phyloP scores from a whole-genome alignment of 2,329 filamentous ascomycete genomes.

The Lachnellula occidentalis region DNA sequence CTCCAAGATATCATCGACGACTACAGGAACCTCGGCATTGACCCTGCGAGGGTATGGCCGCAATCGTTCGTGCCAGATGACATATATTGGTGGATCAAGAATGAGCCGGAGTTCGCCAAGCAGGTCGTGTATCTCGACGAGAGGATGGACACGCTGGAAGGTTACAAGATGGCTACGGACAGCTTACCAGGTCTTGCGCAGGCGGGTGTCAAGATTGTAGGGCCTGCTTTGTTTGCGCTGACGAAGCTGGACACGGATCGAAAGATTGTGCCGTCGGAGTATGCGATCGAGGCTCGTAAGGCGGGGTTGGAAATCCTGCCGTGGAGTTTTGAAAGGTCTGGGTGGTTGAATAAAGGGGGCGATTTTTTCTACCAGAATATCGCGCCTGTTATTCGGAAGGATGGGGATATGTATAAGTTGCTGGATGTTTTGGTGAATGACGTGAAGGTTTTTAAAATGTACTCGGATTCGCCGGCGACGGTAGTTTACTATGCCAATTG shows the following conservation, averaged over 20 bases:
- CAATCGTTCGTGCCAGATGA: conserved; percentile 17
- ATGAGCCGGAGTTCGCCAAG: conserved; percentile 14
- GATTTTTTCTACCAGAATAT: too few relatives aligned
- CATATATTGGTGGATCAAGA: conserved; percentile 19
- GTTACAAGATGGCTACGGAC: conserved; percentile 1
- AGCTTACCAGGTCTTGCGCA: conserved; percentile 8
- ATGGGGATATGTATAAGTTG: too few relatives aligned
- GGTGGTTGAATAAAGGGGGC: neutral
- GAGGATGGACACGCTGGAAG: conserved; percentile 8
- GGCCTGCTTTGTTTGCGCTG: conserved; percentile 14
- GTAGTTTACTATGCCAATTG: too few relatives aligned
- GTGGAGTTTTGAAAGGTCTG: conserved; percentile 19
- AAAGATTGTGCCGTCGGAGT: conserved; percentile 15
- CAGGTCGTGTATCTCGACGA: conserved; percentile 22
- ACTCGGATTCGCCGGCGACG: too few relatives aligned
- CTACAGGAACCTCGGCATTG: conserved; percentile 14
- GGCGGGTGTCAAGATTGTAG: conserved; percentile 16
- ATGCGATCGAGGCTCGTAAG: conserved; percentile 11
- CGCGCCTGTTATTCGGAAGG: too few relatives aligned
- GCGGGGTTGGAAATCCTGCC: conserved; percentile 16
- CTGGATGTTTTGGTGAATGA: too few relatives aligned
- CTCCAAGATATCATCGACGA: conserved; percentile 18
- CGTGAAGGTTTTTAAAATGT: too few relatives aligned
- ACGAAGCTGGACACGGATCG: conserved; percentile 10
- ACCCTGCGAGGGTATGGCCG: conserved; percentile 12